A percentile compares a stretch with the other conserved stretches of the same genome.
Evolutionary conservation across 2,329 filamentous ascomycete genomes (phyloP).

Genomic region (Pseudocercospora crystallina): DNA sequence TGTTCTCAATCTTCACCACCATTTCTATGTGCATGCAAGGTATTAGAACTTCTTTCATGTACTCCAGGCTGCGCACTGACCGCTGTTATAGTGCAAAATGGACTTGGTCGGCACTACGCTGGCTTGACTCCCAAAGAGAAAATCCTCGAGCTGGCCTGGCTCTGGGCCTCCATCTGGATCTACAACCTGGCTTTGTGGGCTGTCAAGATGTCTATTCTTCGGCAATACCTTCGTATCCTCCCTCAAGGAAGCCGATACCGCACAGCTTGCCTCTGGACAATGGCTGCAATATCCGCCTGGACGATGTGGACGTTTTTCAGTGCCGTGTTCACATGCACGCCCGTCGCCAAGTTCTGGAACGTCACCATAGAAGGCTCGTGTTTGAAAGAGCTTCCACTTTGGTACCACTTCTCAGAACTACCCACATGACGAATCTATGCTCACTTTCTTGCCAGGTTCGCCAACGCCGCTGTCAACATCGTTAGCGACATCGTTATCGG

Average conservation of each 20-base stretch:
- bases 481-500: constrained; percentile 32
- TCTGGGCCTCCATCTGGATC: constrained; percentile 19
- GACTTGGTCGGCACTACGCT: constrained; percentile 18
- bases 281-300: constrained; percentile 26
- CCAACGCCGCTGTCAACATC: constrained; percentile 33
- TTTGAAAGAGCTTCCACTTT: constrained; percentile 15
- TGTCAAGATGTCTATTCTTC: constrained; percentile 25
- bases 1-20: constrained; percentile 14
- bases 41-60: neutral
- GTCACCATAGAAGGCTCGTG: constrained; percentile 17
- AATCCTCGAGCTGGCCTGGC: constrained; percentile 13
- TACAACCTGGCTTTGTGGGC: constrained; percentile 17
- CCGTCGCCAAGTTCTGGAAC: constrained; percentile 30
- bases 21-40: constrained; percentile 19
- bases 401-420: constrained; percentile 25
- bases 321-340: constrained; percentile 29
- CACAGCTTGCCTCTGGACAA: constrained; percentile 16
- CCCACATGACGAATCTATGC: constrained; percentile 28
- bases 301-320: constrained; percentile 27
- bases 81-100: constrained; percentile 15
- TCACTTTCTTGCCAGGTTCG: constrained; percentile 17
- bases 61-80: neutral
- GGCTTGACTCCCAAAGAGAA: constrained; percentile 8
- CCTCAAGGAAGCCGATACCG: constrained; percentile 12
- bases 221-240: constrained; percentile 26